A percentile compares a stretch with the other conserved stretches of the same genome.
phyloP scores from a whole-genome alignment of 441 rosid genomes.

The Croton laevigatus region DNA sequence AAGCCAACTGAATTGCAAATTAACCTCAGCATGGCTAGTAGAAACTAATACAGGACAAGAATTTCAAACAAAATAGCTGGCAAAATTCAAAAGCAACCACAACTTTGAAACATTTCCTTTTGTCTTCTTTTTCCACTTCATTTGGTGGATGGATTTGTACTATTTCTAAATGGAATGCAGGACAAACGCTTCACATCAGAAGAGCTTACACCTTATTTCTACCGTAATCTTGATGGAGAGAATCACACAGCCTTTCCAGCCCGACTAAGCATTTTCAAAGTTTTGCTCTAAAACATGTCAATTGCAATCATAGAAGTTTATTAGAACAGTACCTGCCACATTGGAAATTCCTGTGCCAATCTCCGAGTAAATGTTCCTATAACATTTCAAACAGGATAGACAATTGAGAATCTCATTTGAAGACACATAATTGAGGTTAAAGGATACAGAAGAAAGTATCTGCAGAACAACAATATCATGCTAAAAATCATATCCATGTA shows the following conservation, averaged over 20 bases:
- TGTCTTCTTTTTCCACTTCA: not conserved
- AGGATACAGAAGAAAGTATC: too few relatives aligned
- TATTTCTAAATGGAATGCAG: not conserved
- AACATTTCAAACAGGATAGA: constrained; percentile 11
- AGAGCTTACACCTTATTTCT: not conserved
- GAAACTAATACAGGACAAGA: not conserved
- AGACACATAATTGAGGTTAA: not conserved
- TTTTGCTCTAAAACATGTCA: not conserved
- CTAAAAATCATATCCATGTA: not conserved
- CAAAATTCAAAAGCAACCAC: not conserved
- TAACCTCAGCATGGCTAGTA: not conserved
- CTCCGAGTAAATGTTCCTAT: constrained; percentile 86
- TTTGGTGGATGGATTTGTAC: not conserved
- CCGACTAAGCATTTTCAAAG: constrained; percentile 5
- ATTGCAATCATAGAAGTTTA: constrained; percentile 4
- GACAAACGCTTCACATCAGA: not conserved
- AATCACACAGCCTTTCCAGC: not conserved
- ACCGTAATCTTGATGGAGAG: not conserved
- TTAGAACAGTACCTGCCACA: constrained; percentile 75
- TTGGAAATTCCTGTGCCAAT: constrained; percentile 81
- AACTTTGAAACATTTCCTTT: not conserved
- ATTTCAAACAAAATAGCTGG: not conserved
- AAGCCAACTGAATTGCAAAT: not conserved
- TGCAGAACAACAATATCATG: not conserved
- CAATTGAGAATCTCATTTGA: not conserved